Evolutionary conservation across 371 early-diverging fungal species (phyloP), one percentile per base, ranked within the genome.

Genomic region (Dipsacomyces acuminosporus): DNA sequence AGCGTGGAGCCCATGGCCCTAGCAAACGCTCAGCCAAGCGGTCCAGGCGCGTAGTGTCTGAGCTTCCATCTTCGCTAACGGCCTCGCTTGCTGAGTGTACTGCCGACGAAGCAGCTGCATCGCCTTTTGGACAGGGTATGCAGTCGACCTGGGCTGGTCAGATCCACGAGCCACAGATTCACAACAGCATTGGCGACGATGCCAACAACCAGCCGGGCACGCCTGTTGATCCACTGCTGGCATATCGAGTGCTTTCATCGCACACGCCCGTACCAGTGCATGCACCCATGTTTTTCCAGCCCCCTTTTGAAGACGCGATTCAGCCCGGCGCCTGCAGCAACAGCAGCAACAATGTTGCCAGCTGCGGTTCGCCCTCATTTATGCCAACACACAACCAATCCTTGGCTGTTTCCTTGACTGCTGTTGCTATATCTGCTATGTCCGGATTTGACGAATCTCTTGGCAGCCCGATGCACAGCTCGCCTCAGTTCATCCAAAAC

Each of bases 11-110:
- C 18, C 25, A n/a, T 11, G 23, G 21, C 42, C 11, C 45, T 11
- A 18, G 24, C 14, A 51, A 50, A 13, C 44, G 20, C 14, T 45
- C 69, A 1, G 40, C 54, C 9, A 67, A 67, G 33, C 49, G 65
- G 24, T 54, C 23, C 35, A 49, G 65, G 6, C 41, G 69, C 13
- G 69, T 67, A 3, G 55, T 63, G 13, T 67, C 69, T 1, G 69
- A 64, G 51, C 54, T 64, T 9, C 59, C 30, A 30, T 30, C 7
- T 11, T 7, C 7, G 7, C 7, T 30, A 30, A 5, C 5, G 11
- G 11, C 30, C 11, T 11, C 30, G 30, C 11, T 30, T 11, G 7
- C 11, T 11, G 30, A 30, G 30, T 30, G 30, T 11, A 30, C 30
- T 11, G 11, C 30, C 30, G 30, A 30, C 11, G 11, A 30, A 30